phyloP scores from a whole-genome alignment of 1,139 yeast species.

The Candida neerlandica region DNA sequence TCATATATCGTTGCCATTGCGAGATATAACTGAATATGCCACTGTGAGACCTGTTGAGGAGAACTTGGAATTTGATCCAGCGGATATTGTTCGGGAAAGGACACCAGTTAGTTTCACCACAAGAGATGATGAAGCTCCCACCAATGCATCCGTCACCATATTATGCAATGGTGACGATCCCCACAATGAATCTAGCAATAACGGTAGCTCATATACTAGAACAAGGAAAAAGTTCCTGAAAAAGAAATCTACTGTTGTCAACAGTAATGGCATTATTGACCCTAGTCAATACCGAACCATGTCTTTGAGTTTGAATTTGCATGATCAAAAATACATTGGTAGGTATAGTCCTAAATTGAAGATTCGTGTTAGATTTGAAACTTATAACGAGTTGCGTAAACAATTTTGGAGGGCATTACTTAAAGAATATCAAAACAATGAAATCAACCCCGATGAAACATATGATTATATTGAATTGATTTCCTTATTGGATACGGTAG shows the following conservation, averaged over 20 bases:
- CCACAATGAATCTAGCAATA: slow-evolving; percentile 7
- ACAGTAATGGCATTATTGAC: slow-evolving; percentile 35
- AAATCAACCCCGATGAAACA: slow-evolving; percentile 27
- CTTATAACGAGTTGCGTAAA: slow-evolving; percentile 65
- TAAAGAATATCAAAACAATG: slow-evolving; percentile 46
- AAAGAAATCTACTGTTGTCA: slow-evolving; percentile 27
- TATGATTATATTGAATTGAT: slow-evolving; percentile 59
- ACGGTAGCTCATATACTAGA: slow-evolving; percentile 20
- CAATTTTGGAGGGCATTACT: slow-evolving; percentile 72
- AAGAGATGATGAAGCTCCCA: slow-evolving; percentile 19
- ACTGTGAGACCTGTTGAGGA: slow-evolving; percentile 12
- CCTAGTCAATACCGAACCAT: slow-evolving; percentile 47
- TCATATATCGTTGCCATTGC: slow-evolving; percentile 53
- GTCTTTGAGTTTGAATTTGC: slow-evolving; percentile 39
- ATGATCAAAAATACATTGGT: slow-evolving; percentile 34
- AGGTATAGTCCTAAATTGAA: slow-evolving; percentile 57
- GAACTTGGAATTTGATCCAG: neutral
- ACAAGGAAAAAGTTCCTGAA: slow-evolving; percentile 28
- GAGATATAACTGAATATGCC: slow-evolving; percentile 40
- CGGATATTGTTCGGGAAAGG: slow-evolving; percentile 2
- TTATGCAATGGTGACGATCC: slow-evolving; percentile 11
- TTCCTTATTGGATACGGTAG: slow-evolving; percentile 62
- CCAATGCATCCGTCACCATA: slow-evolving; percentile 23
- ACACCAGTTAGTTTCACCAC: slow-evolving; percentile 14
- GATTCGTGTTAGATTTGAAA: slow-evolving; percentile 65